phyloP scores from a whole-genome alignment of 176 grass and related monocot genomes.

The Thalia dealbata region DNA sequence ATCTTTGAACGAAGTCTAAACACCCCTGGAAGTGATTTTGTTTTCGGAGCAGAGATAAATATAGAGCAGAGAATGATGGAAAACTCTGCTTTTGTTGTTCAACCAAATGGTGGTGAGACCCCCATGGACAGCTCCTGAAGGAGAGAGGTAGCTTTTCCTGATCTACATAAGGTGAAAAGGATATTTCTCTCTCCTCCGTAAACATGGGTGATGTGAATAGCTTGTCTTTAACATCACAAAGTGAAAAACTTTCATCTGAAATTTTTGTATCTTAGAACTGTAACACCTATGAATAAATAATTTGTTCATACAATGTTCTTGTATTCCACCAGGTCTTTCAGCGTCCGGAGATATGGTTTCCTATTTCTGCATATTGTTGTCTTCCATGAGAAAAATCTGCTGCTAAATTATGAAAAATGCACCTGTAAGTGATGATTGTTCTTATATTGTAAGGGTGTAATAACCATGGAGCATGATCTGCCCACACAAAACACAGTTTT shows the following conservation, averaged over 20 bases:
- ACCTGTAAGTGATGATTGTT: no score
- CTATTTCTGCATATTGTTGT: no score
- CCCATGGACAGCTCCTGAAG: constrained; percentile 18
- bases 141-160: not conserved
- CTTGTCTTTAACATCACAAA: not conserved
- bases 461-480: no score
- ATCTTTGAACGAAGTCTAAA: constrained; percentile 8
- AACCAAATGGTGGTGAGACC: not conserved
- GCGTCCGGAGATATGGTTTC: no score
- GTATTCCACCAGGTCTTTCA: not conserved
- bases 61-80: constrained; percentile 10
- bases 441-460: no score
- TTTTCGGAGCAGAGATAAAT: constrained; percentile 7
- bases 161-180: not conserved
- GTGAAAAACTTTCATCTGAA: not conserved
- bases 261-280: not conserved
- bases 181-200: no score
- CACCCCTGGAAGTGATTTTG: not conserved
- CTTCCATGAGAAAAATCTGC: not conserved
- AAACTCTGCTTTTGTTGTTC: not conserved
- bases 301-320: not conserved
- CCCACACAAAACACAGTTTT: no score
- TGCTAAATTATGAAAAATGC: no score
- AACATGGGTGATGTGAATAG: constrained; percentile 8
- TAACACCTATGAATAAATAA: not conserved